Conservation (phyloP, 257 asterid species). For the Petrea volubilis region DNA sequence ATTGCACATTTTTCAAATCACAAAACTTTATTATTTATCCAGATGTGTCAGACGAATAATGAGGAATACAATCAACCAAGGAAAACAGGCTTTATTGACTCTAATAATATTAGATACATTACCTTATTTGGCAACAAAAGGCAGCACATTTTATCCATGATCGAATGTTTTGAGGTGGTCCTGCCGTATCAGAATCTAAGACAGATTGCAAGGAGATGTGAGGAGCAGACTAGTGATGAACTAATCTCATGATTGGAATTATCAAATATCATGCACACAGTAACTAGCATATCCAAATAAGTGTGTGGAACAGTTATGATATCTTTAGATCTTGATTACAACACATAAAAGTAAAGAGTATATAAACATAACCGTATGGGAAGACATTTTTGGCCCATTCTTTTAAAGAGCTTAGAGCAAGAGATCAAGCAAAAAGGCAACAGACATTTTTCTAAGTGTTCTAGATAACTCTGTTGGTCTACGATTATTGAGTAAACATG, state of each 20-base stretch:
- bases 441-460: background rate
- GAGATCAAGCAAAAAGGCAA: conserved; percentile 3
- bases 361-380: background rate
- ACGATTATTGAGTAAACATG: background rate
- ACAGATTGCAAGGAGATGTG: conserved; percentile 27
- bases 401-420: background rate
- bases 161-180: conserved; percentile 83
- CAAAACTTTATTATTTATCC: background rate
- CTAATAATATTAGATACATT: conserved; percentile 8
- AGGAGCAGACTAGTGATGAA: conserved; percentile 21
- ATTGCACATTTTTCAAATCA: background rate
- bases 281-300: background rate
- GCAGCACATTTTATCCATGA: conserved; percentile 62
- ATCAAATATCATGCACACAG: conserved; percentile 5
- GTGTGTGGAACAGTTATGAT: background rate
- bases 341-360: background rate
- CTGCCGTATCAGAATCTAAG: conserved; percentile 54
- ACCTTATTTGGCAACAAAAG: conserved; percentile 71
- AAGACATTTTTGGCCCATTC: background rate
- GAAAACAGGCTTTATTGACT: background rate
- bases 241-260: background rate
- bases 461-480: background rate
- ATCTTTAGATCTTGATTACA: background rate
- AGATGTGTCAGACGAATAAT: background rate
- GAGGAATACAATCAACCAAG: background rate